Base-by-base conservation (phyloP, 208 protist species). In the Trypanosoma cruzi region DNA sequence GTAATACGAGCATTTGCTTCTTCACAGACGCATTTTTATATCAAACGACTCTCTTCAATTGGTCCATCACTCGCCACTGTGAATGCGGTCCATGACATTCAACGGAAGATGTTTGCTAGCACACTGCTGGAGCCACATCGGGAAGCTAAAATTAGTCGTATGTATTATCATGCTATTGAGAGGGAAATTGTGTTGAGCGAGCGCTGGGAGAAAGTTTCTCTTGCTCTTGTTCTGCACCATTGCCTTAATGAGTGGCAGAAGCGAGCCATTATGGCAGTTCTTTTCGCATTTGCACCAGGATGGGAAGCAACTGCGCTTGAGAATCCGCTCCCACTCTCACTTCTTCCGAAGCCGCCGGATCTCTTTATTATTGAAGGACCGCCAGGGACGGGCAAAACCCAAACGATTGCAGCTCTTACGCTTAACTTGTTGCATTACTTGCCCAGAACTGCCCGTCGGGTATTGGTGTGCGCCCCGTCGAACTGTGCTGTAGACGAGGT, bases 341-440 rank as follows among this genome's bases (percentile, higher is more conserved):
- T 49, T 16, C 40, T 66, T 54, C 52, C 67, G 14, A 64, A 60
- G 8, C 42, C 77, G 42, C 86, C 88, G 10, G 68, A 86, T 52
- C 18, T 94, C 28, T 73, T 90, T 26, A 49, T 97, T 57, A 86
- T 97, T 68, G 88, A 96, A 55, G 93, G 93, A 1, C 93, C 93
- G 11, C 93, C 93, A 5, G 93, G 93, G 26, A 97, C 93, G 10
- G 93, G 93, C 31, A 97, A 97, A 79, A 97, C 93, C 22, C 93
- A 97, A 72, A 97, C 90, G 18, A 89, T 95, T 67, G 87, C 73
- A 22, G 64, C 54, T n/a, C 70, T 95, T 37, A 71, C 79, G 31
- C 64, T 92, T 26, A 94, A 89, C 72, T 53, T 94, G 59, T 73
- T 95, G 64, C 77, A 82, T 29, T 74, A 85, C 59, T 69, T 92